Evolutionary conservation across 2,329 filamentous ascomycete species (phyloP), one percentile per base, ranked within the genome.

Genomic region (Rhynchosporium secalis): DNA sequence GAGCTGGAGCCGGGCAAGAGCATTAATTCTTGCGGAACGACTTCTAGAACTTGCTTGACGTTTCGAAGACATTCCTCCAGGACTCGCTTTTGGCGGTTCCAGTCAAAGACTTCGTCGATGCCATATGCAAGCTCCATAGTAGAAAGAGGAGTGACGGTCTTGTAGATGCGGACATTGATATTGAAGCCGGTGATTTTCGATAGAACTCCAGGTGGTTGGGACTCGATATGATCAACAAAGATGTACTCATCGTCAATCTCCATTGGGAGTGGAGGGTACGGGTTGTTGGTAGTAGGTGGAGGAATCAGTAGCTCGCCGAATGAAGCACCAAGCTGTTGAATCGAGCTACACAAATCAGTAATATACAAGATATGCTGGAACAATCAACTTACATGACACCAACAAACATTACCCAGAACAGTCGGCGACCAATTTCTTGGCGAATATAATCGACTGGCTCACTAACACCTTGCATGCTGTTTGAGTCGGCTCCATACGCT

Each of bases 171-270:
- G 40, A 92, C 86, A 63, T 88, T 92, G 61, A 89, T 83, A 64
- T 92, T 93, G 78, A 96, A 96, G 0, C 90, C 92, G 0, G 88
- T 86, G 51, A 96, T 78, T 43, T 89, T 81, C 0, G 92, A 90
- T 1, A 93, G 78, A 1, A 83, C 79, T 4, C 85, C 86, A 20
- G 85, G 77, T 2, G 89, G 88, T 70, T 94, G 92, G 7, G 83
- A 80, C 38, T 88, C 83, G 57, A 94, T 85, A 65, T 90, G 85
- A 29, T 86, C 84, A 1, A 87, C 80, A 62, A 87, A 87, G 62
- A 96, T 90, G 71, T 86, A 93, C 62, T 89, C 86, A 74, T 96
- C 92, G 68, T 96, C 92, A 0, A 96, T 86, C 70, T 96, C 92
- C 26, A 88, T 78, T 0, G 92, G 92, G 12, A 92, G 80, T 7